Percentiles rank a stretch among this genome's conserved stretches.
These are phyloP conservation scores for Pleodorina starrii DNA, from an alignment of 139 green algal genomes.

Conservation along the genomic window DNA sequence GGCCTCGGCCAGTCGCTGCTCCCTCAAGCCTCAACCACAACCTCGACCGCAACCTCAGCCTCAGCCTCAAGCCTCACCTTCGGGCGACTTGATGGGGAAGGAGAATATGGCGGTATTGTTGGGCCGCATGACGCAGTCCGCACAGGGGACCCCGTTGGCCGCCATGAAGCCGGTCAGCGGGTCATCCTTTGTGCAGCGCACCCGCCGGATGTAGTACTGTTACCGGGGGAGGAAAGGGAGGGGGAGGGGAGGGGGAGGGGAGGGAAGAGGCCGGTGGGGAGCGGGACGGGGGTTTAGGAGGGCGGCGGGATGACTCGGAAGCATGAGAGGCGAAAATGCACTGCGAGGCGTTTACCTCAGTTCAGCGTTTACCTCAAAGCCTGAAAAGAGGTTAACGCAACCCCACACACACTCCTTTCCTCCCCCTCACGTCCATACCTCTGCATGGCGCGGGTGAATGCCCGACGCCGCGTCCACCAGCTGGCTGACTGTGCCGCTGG, in stretches of 20 bases:
- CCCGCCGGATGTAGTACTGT: constrained; percentile 55
- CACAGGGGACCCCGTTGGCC: constrained; percentile 54
- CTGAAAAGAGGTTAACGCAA: too few species aligned
- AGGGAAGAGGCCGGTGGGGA: too few species aligned
- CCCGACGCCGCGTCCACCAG: constrained; percentile 62
- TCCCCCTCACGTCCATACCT: background rate
- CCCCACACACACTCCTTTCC: too few species aligned
- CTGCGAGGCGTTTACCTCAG: too few species aligned
- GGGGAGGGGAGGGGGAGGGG: background rate
- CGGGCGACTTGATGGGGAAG: constrained; percentile 57
- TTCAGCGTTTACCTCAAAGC: too few species aligned
- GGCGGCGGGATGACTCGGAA: too few species aligned
- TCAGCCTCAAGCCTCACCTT: constrained; percentile 49
- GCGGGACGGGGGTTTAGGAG: too few species aligned
- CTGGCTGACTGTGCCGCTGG: constrained; percentile 66
- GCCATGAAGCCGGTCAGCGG: constrained; percentile 61
- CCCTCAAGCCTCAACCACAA: too few species aligned
- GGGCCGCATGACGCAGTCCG: constrained; percentile 60
- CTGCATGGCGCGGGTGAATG: constrained; percentile 62
- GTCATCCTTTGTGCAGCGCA: constrained; percentile 65
- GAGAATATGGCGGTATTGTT: constrained; percentile 48
- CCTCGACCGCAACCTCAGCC: too few species aligned
- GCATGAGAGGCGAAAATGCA: too few species aligned
- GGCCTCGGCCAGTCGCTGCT: too few species aligned
- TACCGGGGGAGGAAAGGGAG: background rate